Evolutionary conservation across 1,139 yeast genomes (phyloP).

Genomic region (Meyerozyma carpophila): DNA sequence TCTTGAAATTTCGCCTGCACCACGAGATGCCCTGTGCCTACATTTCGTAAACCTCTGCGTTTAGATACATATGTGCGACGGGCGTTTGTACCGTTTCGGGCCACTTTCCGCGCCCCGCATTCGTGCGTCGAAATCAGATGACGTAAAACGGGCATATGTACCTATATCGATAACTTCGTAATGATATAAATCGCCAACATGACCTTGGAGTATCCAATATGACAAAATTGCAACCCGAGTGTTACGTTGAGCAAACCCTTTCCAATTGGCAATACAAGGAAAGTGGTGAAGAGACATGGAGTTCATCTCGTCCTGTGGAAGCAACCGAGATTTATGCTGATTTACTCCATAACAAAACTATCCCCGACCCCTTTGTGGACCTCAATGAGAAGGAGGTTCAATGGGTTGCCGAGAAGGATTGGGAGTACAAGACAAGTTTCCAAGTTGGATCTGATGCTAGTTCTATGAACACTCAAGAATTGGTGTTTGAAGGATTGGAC

Average conservation of each 20-base stretch:
- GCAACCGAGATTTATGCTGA: slow-evolving; percentile 35
- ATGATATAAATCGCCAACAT: neutral
- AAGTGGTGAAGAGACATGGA: neutral
- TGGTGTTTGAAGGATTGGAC: slow-evolving; percentile 3
- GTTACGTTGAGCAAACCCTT: neutral
- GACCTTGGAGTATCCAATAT: neutral
- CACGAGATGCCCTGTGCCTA: too few relatives aligned
- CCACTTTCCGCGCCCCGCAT: too few relatives aligned
- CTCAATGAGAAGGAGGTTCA: slow-evolving; percentile 35
- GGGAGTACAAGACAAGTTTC: slow-evolving; percentile 31
- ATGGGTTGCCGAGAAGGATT: slow-evolving; percentile 42
- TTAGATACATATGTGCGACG: too few relatives aligned
- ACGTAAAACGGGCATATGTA: neutral
- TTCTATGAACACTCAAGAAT: neutral
- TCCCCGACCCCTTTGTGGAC: slow-evolving; percentile 40
- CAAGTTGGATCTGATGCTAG: neutral
- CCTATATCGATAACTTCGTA: neutral
- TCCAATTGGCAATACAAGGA: neutral
- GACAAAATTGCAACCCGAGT: neutral
- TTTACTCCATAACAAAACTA: slow-evolving; percentile 25
- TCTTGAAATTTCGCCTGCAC: too few relatives aligned
- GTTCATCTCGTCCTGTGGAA: neutral
- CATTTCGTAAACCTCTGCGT: too few relatives aligned
- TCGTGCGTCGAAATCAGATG: too few relatives aligned
- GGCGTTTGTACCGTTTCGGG: too few relatives aligned